phyloP scores from a whole-genome alignment of 352 stramenopile genomes.

The Globisporangium nodosum region DNA sequence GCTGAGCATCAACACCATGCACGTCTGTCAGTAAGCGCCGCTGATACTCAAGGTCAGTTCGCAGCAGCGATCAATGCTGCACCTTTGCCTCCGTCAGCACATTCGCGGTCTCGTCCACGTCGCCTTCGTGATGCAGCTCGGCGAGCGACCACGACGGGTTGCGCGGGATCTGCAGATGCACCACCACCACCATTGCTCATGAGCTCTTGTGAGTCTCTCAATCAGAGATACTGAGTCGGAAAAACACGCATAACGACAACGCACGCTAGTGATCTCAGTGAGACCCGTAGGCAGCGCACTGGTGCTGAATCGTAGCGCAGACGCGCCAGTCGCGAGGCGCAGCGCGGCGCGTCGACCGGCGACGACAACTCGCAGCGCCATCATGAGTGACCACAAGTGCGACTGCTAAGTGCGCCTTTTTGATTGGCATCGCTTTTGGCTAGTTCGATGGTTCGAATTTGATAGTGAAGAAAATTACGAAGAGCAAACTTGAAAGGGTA shows the following conservation, averaged over 20 bases:
- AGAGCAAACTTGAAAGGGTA: no score
- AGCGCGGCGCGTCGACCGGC: neutral
- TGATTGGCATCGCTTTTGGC: no score
- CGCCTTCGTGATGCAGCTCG: conserved; percentile 67
- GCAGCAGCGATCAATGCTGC: neutral
- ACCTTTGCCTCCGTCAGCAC: conserved; percentile 68
- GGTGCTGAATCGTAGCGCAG: neutral
- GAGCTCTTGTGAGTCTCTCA: no score
- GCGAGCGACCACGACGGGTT: conserved; percentile 77
- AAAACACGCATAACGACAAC: neutral
- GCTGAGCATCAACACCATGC: conserved; percentile 15
- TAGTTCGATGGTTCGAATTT: no score
- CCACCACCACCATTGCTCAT: no score
- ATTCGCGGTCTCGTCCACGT: conserved; percentile 26
- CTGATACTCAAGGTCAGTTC: no score
- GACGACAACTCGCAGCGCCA: neutral
- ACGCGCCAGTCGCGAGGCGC: neutral
- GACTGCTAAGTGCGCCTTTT: no score
- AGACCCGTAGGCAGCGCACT: conserved; percentile 41
- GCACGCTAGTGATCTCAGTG: conserved; percentile 48
- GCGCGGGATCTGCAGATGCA: conserved; percentile 37
- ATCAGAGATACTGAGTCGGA: no score
- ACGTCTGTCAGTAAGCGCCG: neutral
- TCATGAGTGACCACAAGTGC: neutral
- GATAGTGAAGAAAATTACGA: no score